Percentiles rank a stretch among this genome's conserved stretches.
phyloP scores from a whole-genome alignment of 2,329 filamentous ascomycete species.

The Daldinia eschscholtzii region DNA sequence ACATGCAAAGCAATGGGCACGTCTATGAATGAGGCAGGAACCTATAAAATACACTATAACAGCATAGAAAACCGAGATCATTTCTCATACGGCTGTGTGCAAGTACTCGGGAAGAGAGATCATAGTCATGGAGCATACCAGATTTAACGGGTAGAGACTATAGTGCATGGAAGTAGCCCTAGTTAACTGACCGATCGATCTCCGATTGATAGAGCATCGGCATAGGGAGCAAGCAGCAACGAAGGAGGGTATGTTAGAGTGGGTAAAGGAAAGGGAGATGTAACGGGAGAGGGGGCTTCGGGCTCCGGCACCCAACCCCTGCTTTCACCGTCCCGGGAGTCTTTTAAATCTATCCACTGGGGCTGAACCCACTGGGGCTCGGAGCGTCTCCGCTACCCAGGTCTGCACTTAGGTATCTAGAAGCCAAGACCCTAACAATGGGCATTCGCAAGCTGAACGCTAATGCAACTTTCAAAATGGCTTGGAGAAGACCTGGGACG shows the following conservation, averaged over 20 bases:
- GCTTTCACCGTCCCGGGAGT: conserved; percentile 30
- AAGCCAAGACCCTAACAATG: conserved; percentile 6
- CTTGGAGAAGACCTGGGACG: background rate
- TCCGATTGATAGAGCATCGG: background rate
- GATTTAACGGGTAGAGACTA: conserved; percentile 1
- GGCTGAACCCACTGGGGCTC: conserved; percentile 33
- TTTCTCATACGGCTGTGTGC: conserved; percentile 16
- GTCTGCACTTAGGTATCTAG: conserved; percentile 10
- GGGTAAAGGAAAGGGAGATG: conserved; percentile 11
- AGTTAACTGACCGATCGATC: background rate
- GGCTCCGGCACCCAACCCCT: conserved; percentile 24
- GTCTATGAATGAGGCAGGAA: conserved; percentile 4
- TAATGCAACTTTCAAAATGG: conserved; percentile 1
- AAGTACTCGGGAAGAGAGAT: conserved; percentile 3
- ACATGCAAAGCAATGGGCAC: conserved; percentile 22
- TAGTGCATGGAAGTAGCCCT: background rate
- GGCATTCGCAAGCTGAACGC: conserved; percentile 5
- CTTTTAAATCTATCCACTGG: conserved; percentile 30
- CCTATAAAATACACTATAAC: background rate
- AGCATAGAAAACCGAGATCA: conserved; percentile 13
- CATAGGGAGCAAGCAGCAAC: conserved; percentile 19
- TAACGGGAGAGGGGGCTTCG: conserved; percentile 16
- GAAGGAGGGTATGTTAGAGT: conserved; percentile 10
- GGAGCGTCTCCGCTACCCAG: conserved; percentile 24
- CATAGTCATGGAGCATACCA: conserved; percentile 10